Base-by-base conservation (phyloP, 2,329 filamentous ascomycete genomes). In the Niveomyces coronatus region DNA sequence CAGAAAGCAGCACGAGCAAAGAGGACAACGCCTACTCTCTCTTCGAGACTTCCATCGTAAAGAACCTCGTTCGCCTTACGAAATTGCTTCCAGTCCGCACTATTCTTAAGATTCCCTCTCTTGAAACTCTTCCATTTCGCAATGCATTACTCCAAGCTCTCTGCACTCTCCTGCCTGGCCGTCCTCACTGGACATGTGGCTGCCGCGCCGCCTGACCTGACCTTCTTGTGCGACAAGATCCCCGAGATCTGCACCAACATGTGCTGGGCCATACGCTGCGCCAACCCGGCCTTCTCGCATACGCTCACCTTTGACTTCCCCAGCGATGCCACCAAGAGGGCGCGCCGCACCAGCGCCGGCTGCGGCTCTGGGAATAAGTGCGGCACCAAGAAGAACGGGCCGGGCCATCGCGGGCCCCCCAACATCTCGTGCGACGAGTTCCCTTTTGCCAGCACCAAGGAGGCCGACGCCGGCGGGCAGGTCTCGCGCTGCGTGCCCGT, bases 241-340 rank as follows among this genome's bases (percentile, higher is more conserved):
- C 41, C 47, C 14, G 45, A 50, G 10, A 35, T 49, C 24, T 49
- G 47, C 40, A 44, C 40, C 16, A 50, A 49, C 47, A 50, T 50
- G 44, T 49, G 48, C 44, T 50, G 45, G 40, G 48, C 48, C 32
- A 35, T 44, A 27, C 47, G 46, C 28, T 49, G 47, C 38, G 48
- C 44, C 16, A 37, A 33, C 3, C 45, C 48, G 2, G 31, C 22
- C 5, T 49, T 49, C 28, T 15, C 47, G 2, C 39, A 42, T 10
- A 32, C 22, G 4, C 31, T 47, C 23, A 44, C 35, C 30, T 47
- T 44, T 44, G 43, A 44, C 34, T 31, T 29, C 23, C 22, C 32
- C 11, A 23, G 40, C 35, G 27, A 39, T 5, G 22, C 17, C 4
- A 39, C 17, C 15, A 20, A 34, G 10, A 17, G 39, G 8, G 39